These are phyloP conservation scores for Tolypocladium album DNA, from an alignment of 2,329 filamentous ascomycete species.

Conservation along the genomic window DNA sequence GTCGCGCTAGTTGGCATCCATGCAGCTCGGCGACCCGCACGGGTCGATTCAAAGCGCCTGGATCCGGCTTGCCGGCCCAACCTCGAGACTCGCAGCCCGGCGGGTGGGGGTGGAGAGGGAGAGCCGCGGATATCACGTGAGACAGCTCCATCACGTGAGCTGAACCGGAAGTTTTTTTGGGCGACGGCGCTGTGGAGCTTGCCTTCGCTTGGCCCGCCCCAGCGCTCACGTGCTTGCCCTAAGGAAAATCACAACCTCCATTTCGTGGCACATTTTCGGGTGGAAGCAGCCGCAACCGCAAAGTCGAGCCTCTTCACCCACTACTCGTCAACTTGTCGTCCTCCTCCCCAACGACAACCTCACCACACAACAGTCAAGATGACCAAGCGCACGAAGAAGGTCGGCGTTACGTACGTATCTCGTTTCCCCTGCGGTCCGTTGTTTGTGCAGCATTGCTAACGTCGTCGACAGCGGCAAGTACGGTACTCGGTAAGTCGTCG, in stretches of 20 bases:
- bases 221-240: constrained; percentile 29
- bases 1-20: not conserved
- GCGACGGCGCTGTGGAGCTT: not conserved
- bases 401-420: constrained; percentile 67
- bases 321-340: constrained; percentile 20
- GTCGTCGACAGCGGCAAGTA: constrained; percentile 58
- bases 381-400: constrained; percentile 95
- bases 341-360: constrained; percentile 20
- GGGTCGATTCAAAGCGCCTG: not conserved
- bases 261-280: constrained; percentile 19
- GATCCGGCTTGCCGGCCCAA: not conserved
- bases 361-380: constrained; percentile 52
- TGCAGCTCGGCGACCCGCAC: not conserved
- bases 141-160: not conserved
- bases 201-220: constrained; percentile 14
- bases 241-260: constrained; percentile 29
- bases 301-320: constrained; percentile 20
- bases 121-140: not conserved
- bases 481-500: constrained; percentile 70
- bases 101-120: not conserved
- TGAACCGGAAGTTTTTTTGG: not conserved
- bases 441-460: constrained; percentile 16
- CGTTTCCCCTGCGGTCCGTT: constrained; percentile 1
- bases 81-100: not conserved
- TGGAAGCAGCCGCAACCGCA: constrained; percentile 14